phyloP scores from a whole-genome alignment of 371 early-diverging fungal genomes.

The Mortierella sp. region DNA sequence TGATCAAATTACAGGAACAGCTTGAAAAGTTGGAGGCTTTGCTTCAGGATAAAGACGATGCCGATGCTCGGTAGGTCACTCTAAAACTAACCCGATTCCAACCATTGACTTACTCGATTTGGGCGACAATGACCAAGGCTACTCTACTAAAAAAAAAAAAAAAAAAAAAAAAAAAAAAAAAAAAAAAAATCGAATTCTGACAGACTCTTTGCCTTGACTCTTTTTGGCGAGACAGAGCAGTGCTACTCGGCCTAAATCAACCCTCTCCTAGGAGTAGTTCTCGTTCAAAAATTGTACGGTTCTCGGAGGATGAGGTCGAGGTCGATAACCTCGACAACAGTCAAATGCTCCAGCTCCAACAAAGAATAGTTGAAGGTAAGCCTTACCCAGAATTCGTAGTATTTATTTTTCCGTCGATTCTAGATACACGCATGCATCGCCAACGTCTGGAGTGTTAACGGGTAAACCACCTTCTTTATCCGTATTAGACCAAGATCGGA shows the following conservation, averaged over 20 bases:
- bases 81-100: too few relatives aligned
- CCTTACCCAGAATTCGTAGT: neutral
- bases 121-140: neutral
- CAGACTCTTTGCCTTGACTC: too few relatives aligned
- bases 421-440: too few relatives aligned
- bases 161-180: too few relatives aligned
- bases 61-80: conserved; percentile 55
- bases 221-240: conserved; percentile 12
- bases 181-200: too few relatives aligned
- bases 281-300: conserved; percentile 57
- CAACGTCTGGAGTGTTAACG: too few relatives aligned
- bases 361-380: conserved; percentile 79
- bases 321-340: conserved; percentile 63
- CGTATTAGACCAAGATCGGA: conserved; percentile 77
- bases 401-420: too few relatives aligned
- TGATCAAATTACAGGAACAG: conserved; percentile 69
- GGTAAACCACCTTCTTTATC: neutral
- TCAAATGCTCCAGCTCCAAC: conserved; percentile 78
- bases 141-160: neutral
- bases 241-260: conserved; percentile 41
- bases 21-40: conserved; percentile 70
- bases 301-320: conserved; percentile 60
- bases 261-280: conserved; percentile 35
- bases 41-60: conserved; percentile 62
- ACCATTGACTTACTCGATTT: neutral